Evolutionary conservation across 495 filamentous ascomycete genomes (phyloP).

Genomic region (Rhypophila decipiens): DNA sequence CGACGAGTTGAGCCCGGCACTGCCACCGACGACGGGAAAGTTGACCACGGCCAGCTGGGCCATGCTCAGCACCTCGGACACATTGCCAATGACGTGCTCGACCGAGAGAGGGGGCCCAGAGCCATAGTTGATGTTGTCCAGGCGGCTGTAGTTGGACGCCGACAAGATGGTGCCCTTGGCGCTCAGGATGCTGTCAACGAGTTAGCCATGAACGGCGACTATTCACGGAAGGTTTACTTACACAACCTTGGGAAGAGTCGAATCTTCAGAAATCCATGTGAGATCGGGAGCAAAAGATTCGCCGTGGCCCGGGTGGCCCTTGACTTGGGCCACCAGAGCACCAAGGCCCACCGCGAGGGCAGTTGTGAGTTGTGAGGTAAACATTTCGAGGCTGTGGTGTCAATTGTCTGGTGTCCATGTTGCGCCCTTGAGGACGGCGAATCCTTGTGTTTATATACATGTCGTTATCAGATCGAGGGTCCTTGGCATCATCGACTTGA

Average conservation of each 20-base stretch:
- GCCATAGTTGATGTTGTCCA: conserved; percentile 18
- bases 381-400: no score
- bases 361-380: not conserved
- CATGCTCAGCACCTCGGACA: conserved; percentile 14
- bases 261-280: conserved; percentile 10
- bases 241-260: conserved; percentile 15
- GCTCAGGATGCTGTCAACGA: conserved; percentile 2
- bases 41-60: conserved; percentile 12
- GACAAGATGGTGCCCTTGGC: conserved; percentile 14
- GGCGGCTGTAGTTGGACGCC: conserved; percentile 17
- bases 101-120: conserved; percentile 8
- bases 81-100: conserved; percentile 14
- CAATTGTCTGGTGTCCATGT: no score
- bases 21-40: conserved; percentile 23
- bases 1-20: conserved; percentile 24
- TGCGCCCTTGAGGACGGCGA: no score
- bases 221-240: not conserved
- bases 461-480: no score
- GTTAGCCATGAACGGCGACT: not conserved
- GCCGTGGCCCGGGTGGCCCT: no score
- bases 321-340: not conserved
- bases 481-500: no score
- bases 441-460: no score
- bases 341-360: conserved; percentile 2
- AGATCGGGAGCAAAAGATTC: conserved; percentile 1